phyloP scores from a whole-genome alignment of 495 filamentous ascomycete genomes.

The Penicillium alfredii region DNA sequence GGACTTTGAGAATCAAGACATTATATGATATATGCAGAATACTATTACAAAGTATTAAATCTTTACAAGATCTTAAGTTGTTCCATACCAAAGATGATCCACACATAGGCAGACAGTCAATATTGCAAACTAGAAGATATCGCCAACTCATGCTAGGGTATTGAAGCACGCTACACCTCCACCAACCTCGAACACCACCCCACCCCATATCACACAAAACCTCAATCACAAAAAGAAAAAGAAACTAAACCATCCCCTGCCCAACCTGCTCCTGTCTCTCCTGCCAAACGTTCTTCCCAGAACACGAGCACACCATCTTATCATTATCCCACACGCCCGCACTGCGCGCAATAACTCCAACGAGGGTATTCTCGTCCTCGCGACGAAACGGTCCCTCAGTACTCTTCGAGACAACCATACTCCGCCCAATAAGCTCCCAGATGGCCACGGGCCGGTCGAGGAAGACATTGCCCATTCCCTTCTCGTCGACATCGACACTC shows the following conservation, averaged over 20 bases:
- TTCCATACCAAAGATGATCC: too few species aligned
- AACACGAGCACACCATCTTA: conserved; percentile 92
- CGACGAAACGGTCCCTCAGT: conserved; percentile 45
- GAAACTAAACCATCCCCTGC: conserved; percentile 69
- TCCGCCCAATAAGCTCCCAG: conserved; percentile 93
- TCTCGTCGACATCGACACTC: conserved; percentile 57
- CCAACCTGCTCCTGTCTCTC: conserved; percentile 84
- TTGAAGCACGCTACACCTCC: too few species aligned
- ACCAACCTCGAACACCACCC: too few species aligned
- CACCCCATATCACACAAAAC: too few species aligned
- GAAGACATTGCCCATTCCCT: conserved; percentile 66
- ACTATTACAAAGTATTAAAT: too few species aligned
- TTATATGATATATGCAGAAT: too few species aligned
- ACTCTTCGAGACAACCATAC: conserved; percentile 68
- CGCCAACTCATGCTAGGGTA: too few species aligned
- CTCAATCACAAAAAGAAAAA: conserved; percentile 2
- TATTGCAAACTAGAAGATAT: too few species aligned
- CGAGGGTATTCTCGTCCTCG: conserved; percentile 75
- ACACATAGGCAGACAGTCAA: too few species aligned
- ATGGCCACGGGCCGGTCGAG: conserved; percentile 74
- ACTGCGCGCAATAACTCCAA: conserved; percentile 89
- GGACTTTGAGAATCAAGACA: too few species aligned
- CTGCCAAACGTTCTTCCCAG: conserved; percentile 96
- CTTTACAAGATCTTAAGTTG: too few species aligned
- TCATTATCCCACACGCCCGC: conserved; percentile 98